Percentiles rank a stretch among this genome's conserved stretches.
These are phyloP conservation scores for Cadophora malorum DNA, from an alignment of 2,329 filamentous ascomycete genomes.

Conservation along the genomic window DNA sequence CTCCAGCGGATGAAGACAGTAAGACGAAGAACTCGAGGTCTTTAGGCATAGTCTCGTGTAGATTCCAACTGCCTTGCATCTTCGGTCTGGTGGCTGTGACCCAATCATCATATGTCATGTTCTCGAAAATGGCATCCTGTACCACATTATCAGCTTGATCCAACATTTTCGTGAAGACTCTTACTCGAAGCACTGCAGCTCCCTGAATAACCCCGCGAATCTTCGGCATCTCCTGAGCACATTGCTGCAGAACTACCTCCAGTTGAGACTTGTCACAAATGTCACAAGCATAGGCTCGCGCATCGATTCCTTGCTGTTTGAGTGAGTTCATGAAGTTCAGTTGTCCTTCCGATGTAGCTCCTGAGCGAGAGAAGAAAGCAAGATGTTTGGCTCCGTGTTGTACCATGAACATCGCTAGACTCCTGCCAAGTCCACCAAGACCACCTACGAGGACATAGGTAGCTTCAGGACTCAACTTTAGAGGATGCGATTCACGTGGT, in stretches of 20 bases:
- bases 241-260: not conserved
- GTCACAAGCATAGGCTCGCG: slow-evolving; percentile 38
- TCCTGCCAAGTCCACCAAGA: slow-evolving; percentile 43
- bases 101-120: slow-evolving; percentile 49
- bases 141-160: not conserved
- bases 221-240: slow-evolving; percentile 10
- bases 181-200: slow-evolving; percentile 17
- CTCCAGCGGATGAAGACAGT: slow-evolving; percentile 24
- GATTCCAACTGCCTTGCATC: slow-evolving; percentile 32
- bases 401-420: slow-evolving; percentile 36
- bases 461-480: slow-evolving; percentile 21
- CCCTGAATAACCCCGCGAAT: slow-evolving; percentile 19
- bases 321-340: slow-evolving; percentile 20
- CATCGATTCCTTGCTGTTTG: slow-evolving; percentile 50
- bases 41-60: slow-evolving; percentile 29
- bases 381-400: slow-evolving; percentile 40
- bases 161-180: not conserved
- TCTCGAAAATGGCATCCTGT: slow-evolving; percentile 29
- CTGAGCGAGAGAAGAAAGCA: slow-evolving; percentile 41
- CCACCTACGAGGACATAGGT: slow-evolving; percentile 44
- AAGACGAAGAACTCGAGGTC: slow-evolving; percentile 47
- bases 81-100: slow-evolving; percentile 47
- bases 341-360: slow-evolving; percentile 8
- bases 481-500: slow-evolving; percentile 20
- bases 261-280: slow-evolving; percentile 15